Evolutionary conservation across 345 rosid genomes (phyloP).

Genomic region (Camelina sativa): DNA sequence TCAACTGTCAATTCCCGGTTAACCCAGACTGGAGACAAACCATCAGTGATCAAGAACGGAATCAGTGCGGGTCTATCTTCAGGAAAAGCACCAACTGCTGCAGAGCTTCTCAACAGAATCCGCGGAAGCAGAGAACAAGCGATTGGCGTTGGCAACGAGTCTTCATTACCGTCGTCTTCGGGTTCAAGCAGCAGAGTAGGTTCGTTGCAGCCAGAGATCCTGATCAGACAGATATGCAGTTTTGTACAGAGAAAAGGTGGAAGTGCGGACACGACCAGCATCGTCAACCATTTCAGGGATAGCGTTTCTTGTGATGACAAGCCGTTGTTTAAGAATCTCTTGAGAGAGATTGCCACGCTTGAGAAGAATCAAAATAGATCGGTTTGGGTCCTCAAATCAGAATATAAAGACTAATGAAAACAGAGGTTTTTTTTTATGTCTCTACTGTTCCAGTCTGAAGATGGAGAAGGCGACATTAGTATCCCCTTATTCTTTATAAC

Average conservation of each 20-base stretch:
- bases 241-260: conserved; percentile 84
- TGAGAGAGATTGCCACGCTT: conserved; percentile 82
- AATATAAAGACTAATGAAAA: conserved; percentile 50
- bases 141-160: conserved; percentile 62
- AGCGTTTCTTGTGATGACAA: conserved; percentile 60
- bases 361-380: conserved; percentile 57
- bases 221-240: conserved; percentile 82
- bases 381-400: conserved; percentile 79
- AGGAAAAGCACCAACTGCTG: conserved; percentile 84
- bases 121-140: conserved; percentile 79
- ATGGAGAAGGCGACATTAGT: conserved; percentile 93
- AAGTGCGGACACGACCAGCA: conserved; percentile 63
- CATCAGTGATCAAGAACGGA: conserved; percentile 54
- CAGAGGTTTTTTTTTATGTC: conserved; percentile 49
- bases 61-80: conserved; percentile 77
- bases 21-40: conserved; percentile 49
- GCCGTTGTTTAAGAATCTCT: conserved; percentile 75
- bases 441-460: conserved; percentile 79
- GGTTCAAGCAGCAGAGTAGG: conserved; percentile 48
- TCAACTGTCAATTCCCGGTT: conserved; percentile 63
- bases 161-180: conserved; percentile 35
- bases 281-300: conserved; percentile 74
- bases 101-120: conserved; percentile 78
- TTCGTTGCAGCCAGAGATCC: conserved; percentile 76
- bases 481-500: conserved; percentile 31